These are phyloP conservation scores for Holtermannia corniformis DNA, from an alignment of 768 basidiomycete species.

Conservation along the genomic window DNA sequence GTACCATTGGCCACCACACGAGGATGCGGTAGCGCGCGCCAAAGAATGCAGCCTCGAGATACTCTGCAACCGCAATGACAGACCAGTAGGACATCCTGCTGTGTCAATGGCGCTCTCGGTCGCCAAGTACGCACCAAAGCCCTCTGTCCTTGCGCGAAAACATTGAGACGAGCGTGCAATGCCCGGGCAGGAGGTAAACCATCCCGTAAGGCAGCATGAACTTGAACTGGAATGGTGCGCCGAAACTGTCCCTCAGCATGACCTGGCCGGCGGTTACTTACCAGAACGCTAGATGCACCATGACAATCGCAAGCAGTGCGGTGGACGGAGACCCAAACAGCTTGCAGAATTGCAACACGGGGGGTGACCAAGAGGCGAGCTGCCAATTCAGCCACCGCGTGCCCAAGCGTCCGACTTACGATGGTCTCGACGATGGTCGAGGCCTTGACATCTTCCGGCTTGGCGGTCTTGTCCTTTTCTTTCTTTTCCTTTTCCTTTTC, in stretches of 20 bases:
- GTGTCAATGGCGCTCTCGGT: background rate
- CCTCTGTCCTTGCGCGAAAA: constrained; percentile 5
- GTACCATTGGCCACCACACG: constrained; percentile 22
- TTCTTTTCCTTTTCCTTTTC: constrained; percentile 15
- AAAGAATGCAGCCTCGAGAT: constrained; percentile 23
- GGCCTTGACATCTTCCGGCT: constrained; percentile 17
- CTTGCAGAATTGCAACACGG: background rate
- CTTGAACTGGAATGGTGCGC: constrained; percentile 23
- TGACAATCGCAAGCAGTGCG: constrained; percentile 11
- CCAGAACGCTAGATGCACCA: constrained; percentile 20
- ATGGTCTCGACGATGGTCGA: constrained; percentile 15
- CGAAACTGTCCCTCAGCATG: constrained; percentile 5
- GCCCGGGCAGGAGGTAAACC: constrained; percentile 19
- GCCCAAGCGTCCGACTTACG: constrained; percentile 8
- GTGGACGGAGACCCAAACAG: constrained; percentile 20
- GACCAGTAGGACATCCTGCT: constrained; percentile 24
- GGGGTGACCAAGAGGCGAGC: background rate
- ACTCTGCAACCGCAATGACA: constrained; percentile 17
- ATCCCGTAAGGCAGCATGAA: constrained; percentile 16
- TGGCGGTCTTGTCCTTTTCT: constrained; percentile 5
- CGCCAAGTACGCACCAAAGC: constrained; percentile 11
- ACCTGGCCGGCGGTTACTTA: constrained; percentile 3
- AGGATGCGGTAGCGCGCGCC: constrained; percentile 12
- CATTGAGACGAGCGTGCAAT: constrained; percentile 10
- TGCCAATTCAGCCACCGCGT: background rate